Conservation (phyloP, 805 yeast species). For the Metschnikowia bowlesiae region DNA sequence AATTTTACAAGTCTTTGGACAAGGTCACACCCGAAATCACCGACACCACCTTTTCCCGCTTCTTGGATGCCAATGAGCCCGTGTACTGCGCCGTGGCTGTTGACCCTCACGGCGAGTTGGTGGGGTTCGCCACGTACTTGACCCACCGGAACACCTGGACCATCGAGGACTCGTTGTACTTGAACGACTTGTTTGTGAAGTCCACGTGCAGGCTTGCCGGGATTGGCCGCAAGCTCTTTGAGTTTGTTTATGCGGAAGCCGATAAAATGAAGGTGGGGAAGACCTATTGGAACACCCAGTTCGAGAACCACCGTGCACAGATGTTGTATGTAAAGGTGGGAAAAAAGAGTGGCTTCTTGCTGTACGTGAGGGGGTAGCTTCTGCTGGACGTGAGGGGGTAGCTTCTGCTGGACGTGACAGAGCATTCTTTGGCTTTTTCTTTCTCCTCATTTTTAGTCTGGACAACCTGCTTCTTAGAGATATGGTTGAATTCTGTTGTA, state of each 20-base stretch:
- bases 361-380: constrained; percentile 21
- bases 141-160: constrained; percentile 52
- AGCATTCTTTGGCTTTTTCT: too few relatives aligned
- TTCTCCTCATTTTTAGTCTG: too few relatives aligned
- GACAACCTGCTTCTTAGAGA: too few relatives aligned
- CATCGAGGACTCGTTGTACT: constrained; percentile 39
- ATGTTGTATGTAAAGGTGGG: constrained; percentile 51
- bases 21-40: constrained; percentile 33
- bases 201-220: constrained; percentile 39
- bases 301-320: constrained; percentile 54
- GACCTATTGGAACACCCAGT: constrained; percentile 53
- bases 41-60: constrained; percentile 42
- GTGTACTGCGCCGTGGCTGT: constrained; percentile 49
- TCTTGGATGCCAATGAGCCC: constrained; percentile 41
- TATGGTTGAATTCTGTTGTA: too few relatives aligned
- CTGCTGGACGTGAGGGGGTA: constrained; percentile 22
- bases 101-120: constrained; percentile 29
- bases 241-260: constrained; percentile 44
- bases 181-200: constrained; percentile 50
- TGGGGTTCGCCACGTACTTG: constrained; percentile 50
- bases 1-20: constrained; percentile 38
- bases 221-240: constrained; percentile 46
- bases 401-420: too few relatives aligned
- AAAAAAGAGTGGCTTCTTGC: constrained; percentile 33
- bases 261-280: constrained; percentile 38